phyloP scores from a whole-genome alignment of 345 rosid species.

The Laguncularia racemosa region DNA sequence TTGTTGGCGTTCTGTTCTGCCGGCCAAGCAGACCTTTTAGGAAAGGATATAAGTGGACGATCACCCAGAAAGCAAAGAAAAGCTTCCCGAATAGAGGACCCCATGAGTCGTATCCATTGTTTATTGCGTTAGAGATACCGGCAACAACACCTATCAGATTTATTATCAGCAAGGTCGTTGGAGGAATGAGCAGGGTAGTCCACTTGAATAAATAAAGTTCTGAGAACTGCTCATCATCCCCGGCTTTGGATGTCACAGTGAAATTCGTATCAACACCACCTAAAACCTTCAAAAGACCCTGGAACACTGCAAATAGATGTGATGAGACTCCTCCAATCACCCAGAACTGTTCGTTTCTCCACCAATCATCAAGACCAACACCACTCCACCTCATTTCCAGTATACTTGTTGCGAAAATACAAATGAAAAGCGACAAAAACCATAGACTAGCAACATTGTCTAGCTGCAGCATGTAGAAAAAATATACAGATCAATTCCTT shows the following conservation, averaged over 20 bases:
- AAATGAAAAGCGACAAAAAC: conserved; percentile 55
- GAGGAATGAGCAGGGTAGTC: conserved; percentile 61
- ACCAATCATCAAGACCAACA: conserved; percentile 62
- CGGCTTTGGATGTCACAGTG: conserved; percentile 59
- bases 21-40: conserved; percentile 53
- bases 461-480: conserved; percentile 32
- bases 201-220: conserved; percentile 49
- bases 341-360: conserved; percentile 84
- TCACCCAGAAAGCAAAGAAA: conserved; percentile 68
- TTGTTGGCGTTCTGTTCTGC: conserved; percentile 52
- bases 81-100: conserved; percentile 61
- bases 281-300: conserved; percentile 54
- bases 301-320: conserved; percentile 58
- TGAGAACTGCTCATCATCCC: conserved; percentile 45
- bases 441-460: conserved; percentile 44
- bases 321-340: conserved; percentile 64
- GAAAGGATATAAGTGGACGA: conserved; percentile 64
- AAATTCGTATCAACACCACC: conserved; percentile 56
- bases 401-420: conserved; percentile 51
- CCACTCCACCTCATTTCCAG: conserved; percentile 74
- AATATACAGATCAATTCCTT: not conserved
- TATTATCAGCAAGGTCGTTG: conserved; percentile 48
- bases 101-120: conserved; percentile 63
- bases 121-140: conserved; percentile 52
- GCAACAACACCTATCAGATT: conserved; percentile 56